Evolutionary conservation across 164 flowering plant species (phyloP), one percentile per base, ranked within the genome.

Genomic region (Nymphaea colorata): DNA sequence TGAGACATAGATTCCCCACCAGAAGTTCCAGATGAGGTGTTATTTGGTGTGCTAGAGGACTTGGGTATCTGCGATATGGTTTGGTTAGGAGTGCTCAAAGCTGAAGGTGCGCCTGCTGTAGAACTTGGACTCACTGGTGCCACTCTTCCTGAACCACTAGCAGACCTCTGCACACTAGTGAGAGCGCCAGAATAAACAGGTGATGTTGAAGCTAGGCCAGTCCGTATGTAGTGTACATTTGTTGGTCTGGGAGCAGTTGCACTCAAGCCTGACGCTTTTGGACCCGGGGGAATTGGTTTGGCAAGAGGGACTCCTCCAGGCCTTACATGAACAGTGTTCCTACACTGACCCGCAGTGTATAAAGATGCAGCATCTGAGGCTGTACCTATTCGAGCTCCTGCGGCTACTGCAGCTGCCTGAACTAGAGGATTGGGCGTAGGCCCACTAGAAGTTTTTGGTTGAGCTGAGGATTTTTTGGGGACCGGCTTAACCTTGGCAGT

Each of bases 381-480:
- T 12, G 85, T 78, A 45, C 83, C 91, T 66, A 92, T 87, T 17
- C 96, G 87, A 10, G 97, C 93, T 45, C 98, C 98, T 47, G 97
- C 92, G 76, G 99, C 99, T 67, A 91, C 88, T 57, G 99, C 96
- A 72, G 90, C 82, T 59, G 90, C 94, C 80, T 85, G 80, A 66
- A 89, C 72, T 74, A 80, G 70, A 36, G 82, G 76, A 69, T 81
- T 81, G 57, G 57, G 57, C 14, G 57, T 51, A 36, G 87, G 68
- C 57, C 72, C 69, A 41, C 72, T 62, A 61, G 66, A 14, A 70
- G 80, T 43, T 67, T 79, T 80, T n/a, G 66, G 59, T 25, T 77
- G 67, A n/a, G 70, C 25, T 53, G 76, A 11, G 62, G 70, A 53
- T 78, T 80, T 71, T 67, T 83, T 65, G 62, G 18, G 44, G 15